A percentile compares a stretch with the other conserved stretches of the same genome.
phyloP scores from a whole-genome alignment of 805 yeast species.

The Millerozyma acaciae region DNA sequence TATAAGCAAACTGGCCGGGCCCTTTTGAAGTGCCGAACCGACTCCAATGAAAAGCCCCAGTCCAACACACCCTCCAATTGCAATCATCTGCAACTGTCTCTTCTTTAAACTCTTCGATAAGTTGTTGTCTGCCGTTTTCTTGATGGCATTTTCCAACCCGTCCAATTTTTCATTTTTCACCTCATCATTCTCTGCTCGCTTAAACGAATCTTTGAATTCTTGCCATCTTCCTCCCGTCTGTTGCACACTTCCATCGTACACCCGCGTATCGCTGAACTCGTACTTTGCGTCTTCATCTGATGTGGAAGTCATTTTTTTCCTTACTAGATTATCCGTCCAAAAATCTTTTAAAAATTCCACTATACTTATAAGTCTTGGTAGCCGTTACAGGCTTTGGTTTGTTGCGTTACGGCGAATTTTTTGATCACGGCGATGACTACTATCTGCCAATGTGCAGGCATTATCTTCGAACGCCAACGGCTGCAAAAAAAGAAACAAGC shows the following conservation, averaged over 20 bases:
- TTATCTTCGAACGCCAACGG: no score
- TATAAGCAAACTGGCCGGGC: conserved; percentile 29
- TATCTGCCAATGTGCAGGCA: no score
- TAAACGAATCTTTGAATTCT: conserved; percentile 25
- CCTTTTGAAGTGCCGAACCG: conserved; percentile 30
- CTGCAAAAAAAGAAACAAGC: no score
- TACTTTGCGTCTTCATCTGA: not conserved
- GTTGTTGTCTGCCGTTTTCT: conserved; percentile 4
- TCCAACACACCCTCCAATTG: conserved; percentile 42
- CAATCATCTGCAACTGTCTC: conserved; percentile 35
- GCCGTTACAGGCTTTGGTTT: conserved; percentile 2
- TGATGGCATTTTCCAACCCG: conserved; percentile 6
- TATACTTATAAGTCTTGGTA: no score
- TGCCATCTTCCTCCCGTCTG: conserved; percentile 16
- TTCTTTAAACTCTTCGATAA: conserved; percentile 24
- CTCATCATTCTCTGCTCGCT: conserved; percentile 18
- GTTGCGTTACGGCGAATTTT: conserved; percentile 1
- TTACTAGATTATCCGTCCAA: not conserved
- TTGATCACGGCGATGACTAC: conserved; percentile 3
- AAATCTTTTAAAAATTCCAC: no score
- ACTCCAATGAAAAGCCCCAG: conserved; percentile 39
- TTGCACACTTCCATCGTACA: not conserved
- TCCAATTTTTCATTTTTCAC: conserved; percentile 6
- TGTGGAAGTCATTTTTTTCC: not conserved
- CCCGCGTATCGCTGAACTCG: not conserved